Evolutionary conservation across 305 asterid species (phyloP).

Genomic region (Rubia tinctorum): DNA sequence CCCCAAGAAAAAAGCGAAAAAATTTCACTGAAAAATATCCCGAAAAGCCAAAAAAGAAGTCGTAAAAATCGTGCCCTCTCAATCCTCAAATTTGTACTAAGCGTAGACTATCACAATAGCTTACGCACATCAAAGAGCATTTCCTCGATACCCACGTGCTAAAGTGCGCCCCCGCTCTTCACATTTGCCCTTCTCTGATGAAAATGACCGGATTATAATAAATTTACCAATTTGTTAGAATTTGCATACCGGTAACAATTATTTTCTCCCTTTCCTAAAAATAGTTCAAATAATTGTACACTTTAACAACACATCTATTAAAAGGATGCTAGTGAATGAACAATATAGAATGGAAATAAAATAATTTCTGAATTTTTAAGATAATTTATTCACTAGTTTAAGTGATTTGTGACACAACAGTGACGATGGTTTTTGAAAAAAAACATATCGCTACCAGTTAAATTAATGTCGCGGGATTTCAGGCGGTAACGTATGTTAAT

Average conservation of each 20-base stretch:
- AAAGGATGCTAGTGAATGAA: no score
- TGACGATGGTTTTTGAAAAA: no score
- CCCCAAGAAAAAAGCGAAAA: slow-evolving; percentile 6
- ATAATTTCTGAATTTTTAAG: no score
- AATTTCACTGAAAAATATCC: slow-evolving; percentile 8
- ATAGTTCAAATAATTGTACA: no score
- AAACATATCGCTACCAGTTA: no score
- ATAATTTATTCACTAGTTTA: no score
- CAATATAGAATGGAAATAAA: no score
- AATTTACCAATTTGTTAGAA: not conserved
- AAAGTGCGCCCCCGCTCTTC: slow-evolving; percentile 39
- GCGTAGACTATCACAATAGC: slow-evolving; percentile 3
- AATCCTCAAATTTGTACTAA: slow-evolving; percentile 19
- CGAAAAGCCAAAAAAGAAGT: slow-evolving; percentile 9
- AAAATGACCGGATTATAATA: not conserved
- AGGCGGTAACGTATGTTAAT: no score
- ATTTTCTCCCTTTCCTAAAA: no score
- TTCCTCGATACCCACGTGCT: slow-evolving; percentile 55
- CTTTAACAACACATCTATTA: no score
- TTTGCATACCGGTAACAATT: not conserved
- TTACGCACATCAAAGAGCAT: slow-evolving; percentile 12
- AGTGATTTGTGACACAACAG: no score
- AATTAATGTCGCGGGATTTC: no score
- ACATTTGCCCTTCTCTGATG: not conserved
- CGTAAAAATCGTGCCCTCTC: slow-evolving; percentile 10